Evolutionary conservation across 1,139 yeast species (phyloP).

Genomic region (Saccharomyces hybrid): DNA sequence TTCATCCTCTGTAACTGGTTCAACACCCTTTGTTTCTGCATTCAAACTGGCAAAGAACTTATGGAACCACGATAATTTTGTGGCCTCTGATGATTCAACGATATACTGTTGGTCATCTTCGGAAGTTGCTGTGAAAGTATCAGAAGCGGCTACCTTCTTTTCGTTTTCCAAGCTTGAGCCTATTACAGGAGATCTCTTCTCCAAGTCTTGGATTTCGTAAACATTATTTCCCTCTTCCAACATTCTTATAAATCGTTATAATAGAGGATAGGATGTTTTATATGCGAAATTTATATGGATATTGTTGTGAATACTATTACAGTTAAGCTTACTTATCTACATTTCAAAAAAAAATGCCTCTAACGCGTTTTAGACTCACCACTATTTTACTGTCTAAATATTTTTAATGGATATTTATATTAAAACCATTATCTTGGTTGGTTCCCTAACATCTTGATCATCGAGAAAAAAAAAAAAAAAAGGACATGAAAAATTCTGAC

Average conservation of each 20-base stretch:
- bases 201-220: not conserved
- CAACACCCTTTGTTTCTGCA: constrained; percentile 43
- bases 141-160: not conserved
- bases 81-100: constrained; percentile 11
- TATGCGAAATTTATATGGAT: not conserved
- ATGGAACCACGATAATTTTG: constrained; percentile 25
- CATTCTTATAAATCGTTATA: not conserved
- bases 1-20: constrained; percentile 39
- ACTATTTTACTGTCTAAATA: not conserved
- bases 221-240: not conserved
- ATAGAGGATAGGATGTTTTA: not conserved
- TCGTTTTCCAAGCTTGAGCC: not conserved
- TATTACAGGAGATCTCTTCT: not conserved
- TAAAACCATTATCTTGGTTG: not conserved
- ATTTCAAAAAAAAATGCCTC: not conserved
- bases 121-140: not conserved
- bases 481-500: not conserved
- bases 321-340: not conserved
- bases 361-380: not conserved
- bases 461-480: not conserved
- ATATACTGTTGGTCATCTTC: not conserved
- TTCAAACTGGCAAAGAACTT: constrained; percentile 33
- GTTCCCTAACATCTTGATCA: not conserved
- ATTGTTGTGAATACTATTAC: not conserved
- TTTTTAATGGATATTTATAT: not conserved